These are phyloP conservation scores for Vanderwaltozyma yarrowii DNA, from an alignment of 805 yeast genomes.

Conservation along the genomic window DNA sequence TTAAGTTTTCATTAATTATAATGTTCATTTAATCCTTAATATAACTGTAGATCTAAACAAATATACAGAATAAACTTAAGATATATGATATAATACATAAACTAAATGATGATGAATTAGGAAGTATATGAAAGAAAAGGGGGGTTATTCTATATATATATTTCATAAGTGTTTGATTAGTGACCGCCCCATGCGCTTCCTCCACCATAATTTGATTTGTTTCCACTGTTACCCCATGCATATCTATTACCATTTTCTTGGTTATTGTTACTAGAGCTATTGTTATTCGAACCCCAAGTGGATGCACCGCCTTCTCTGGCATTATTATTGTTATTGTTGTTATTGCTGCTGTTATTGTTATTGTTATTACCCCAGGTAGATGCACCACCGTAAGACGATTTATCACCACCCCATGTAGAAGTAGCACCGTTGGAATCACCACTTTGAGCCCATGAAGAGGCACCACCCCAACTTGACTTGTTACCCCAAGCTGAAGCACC, in stretches of 20 bases:
- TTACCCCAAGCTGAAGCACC: slow-evolving; percentile 32
- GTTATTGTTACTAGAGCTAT: slow-evolving; percentile 34
- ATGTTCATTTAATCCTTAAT: too few species aligned
- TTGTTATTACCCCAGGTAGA: slow-evolving; percentile 33
- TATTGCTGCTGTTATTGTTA: slow-evolving; percentile 9
- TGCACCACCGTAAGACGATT: slow-evolving; percentile 32
- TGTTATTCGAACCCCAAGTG: slow-evolving; percentile 32
- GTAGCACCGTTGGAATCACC: slow-evolving; percentile 35
- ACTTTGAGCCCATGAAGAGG: slow-evolving; percentile 37
- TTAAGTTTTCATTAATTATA: too few species aligned
- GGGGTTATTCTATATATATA: neutral
- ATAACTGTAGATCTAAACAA: neutral
- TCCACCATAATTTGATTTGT: slow-evolving; percentile 20
- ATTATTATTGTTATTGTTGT: too few species aligned
- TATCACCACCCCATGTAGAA: slow-evolving; percentile 35
- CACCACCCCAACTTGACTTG: slow-evolving; percentile 36
- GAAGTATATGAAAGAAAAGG: neutral
- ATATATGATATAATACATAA: neutral
- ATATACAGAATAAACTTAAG: neutral
- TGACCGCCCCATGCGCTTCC: slow-evolving; percentile 28
- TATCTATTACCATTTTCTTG: slow-evolving; percentile 26
- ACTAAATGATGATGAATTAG: neutral
- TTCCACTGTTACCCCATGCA: slow-evolving; percentile 31
- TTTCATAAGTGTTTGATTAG: slow-evolving; percentile 1
- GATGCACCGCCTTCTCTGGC: slow-evolving; percentile 32